Conservation (phyloP, 1,284 basidiomycete genomes). For the Volvariella surrecta region DNA sequence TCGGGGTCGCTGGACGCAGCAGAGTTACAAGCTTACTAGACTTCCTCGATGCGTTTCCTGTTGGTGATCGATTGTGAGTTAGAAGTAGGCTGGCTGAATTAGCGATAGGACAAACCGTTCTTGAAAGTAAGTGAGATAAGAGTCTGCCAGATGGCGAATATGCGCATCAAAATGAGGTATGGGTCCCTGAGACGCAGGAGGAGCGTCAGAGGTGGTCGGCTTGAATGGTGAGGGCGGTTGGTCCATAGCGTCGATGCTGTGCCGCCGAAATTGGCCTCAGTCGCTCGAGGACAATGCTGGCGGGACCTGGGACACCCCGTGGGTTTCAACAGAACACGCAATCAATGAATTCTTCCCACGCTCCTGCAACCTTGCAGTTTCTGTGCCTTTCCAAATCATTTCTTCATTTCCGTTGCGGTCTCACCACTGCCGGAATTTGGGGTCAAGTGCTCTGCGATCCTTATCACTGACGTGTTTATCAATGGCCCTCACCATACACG, state of each 20-base stretch:
- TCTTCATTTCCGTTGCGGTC: no score
- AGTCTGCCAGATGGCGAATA: conserved; percentile 60
- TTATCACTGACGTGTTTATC: no score
- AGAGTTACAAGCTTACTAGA: conserved; percentile 51
- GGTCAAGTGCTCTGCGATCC: no score
- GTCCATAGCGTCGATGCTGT: conserved; percentile 19
- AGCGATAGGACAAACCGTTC: conserved; percentile 54
- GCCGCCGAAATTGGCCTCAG: no score
- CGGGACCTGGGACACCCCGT: no score
- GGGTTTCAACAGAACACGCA: no score
- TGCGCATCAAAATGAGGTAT: conserved; percentile 65
- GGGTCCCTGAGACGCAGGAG: conserved; percentile 38
- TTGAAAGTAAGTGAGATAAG: conserved; percentile 76
- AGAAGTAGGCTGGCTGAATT: conserved; percentile 2
- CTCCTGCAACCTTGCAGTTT: no score
- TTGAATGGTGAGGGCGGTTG: conserved; percentile 27
- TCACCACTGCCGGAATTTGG: no score
- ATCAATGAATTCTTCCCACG: no score
- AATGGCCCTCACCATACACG: no score
- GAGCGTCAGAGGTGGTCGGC: conserved; percentile 34
- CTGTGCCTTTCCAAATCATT: no score
- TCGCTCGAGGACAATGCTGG: no score
- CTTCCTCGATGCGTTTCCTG: conserved; percentile 78
- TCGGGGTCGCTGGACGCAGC: conserved; percentile 1
- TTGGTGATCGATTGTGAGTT: conserved; percentile 10